These are phyloP conservation scores for Rosa lucieae DNA, from an alignment of 306 rosid species.

Conservation along the genomic window DNA sequence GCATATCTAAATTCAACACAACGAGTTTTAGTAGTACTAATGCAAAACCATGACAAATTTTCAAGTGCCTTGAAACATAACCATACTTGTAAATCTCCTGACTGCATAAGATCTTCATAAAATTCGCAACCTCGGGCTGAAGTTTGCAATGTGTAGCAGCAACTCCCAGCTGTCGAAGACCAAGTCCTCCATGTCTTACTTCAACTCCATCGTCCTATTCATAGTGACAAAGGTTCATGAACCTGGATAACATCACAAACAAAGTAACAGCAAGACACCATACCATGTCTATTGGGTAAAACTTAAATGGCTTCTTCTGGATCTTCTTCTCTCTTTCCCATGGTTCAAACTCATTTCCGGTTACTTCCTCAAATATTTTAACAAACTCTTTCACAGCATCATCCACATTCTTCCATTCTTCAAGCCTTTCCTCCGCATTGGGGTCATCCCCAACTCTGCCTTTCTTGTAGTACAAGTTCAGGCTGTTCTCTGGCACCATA, in stretches of 20 bases:
- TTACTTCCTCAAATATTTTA: constrained; percentile 69
- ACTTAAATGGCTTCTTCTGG: constrained; percentile 68
- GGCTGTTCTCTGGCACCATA: constrained; percentile 47
- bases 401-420: constrained; percentile 49
- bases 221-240: background rate
- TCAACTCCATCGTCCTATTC: constrained; percentile 82
- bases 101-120: constrained; percentile 79
- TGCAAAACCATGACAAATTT: background rate
- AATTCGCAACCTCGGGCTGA: constrained; percentile 67
- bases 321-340: constrained; percentile 86
- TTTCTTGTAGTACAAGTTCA: constrained; percentile 69
- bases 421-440: constrained; percentile 71
- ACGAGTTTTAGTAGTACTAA: background rate
- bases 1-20: constrained; percentile 53
- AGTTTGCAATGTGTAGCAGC: constrained; percentile 69
- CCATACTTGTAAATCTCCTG: constrained; percentile 71
- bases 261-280: background rate
- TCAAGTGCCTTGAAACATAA: background rate
- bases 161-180: constrained; percentile 66
- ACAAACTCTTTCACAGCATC: constrained; percentile 63
- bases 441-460: constrained; percentile 78
- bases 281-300: constrained; percentile 85
- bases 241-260: background rate
- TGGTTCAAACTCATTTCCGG: constrained; percentile 74
- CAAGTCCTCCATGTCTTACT: constrained; percentile 78